phyloP scores from a whole-genome alignment of 2,329 filamentous ascomycete genomes.

The Penicillium sp. region DNA sequence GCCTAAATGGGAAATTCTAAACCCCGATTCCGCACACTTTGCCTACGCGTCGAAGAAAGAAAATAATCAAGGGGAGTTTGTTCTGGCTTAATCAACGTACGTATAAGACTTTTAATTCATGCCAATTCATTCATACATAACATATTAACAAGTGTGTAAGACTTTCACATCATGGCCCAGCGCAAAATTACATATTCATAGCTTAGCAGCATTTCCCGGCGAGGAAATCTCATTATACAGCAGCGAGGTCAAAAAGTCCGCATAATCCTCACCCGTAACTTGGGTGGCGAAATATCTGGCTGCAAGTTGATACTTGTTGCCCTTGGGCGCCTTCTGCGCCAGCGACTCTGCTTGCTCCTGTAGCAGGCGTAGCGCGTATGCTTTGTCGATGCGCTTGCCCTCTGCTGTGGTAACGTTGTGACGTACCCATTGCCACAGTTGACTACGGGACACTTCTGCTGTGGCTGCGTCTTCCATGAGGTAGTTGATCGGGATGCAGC shows the following conservation, averaged over 20 bases:
- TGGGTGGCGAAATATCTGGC: constrained; percentile 90
- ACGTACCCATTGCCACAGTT: constrained; percentile 94
- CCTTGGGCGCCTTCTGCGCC: constrained; percentile 69
- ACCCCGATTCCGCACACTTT: too few species aligned
- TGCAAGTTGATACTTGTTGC: constrained; percentile 87
- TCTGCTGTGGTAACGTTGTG: constrained; percentile 72
- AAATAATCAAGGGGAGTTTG: too few species aligned
- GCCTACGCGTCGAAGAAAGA: too few species aligned
- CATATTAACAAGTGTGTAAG: constrained; percentile 1
- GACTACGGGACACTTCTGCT: constrained; percentile 87
- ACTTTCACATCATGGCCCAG: neutral
- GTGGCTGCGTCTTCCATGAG: constrained; percentile 98
- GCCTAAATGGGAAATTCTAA: too few species aligned
- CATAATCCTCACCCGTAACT: constrained; percentile 95
- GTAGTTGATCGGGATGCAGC: constrained; percentile 96
- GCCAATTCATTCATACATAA: neutral
- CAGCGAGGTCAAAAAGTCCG: constrained; percentile 73
- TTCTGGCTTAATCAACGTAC: too few species aligned
- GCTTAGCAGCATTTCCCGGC: constrained; percentile 64
- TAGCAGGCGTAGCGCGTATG: constrained; percentile 79
- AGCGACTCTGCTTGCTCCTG: constrained; percentile 80
- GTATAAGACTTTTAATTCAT: neutral
- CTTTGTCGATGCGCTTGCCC: constrained; percentile 90
- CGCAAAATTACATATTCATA: constrained; percentile 40
- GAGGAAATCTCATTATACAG: constrained; percentile 42